Evolutionary conservation across 495 filamentous ascomycete genomes (phyloP).

Genomic region (Neurospora sp.): DNA sequence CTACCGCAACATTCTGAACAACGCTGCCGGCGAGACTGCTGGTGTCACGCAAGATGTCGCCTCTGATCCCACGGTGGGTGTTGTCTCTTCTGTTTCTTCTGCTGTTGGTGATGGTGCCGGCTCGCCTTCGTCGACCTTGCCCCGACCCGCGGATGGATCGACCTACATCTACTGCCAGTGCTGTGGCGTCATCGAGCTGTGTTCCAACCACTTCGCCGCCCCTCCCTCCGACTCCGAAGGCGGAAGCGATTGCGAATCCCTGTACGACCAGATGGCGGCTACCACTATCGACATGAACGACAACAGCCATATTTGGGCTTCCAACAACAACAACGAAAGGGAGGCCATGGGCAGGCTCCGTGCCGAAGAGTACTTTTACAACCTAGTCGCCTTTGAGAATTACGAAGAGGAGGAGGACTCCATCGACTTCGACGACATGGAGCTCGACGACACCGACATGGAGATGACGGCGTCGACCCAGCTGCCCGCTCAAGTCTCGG

Average conservation of each 20-base stretch:
- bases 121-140: conserved; percentile 14
- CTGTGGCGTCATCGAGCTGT: conserved; percentile 10
- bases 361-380: conserved; percentile 7
- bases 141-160: neutral
- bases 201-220: conserved; percentile 6
- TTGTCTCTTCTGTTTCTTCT: conserved; percentile 18
- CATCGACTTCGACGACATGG: neutral
- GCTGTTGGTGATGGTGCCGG: conserved; percentile 9
- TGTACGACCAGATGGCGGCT: neutral
- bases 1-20: conserved; percentile 84
- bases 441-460: neutral
- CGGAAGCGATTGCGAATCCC: neutral
- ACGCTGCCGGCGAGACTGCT: conserved; percentile 84
- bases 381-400: neutral
- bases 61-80: conserved; percentile 94
- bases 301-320: neutral
- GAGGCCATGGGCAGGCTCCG: neutral
- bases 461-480: neutral
- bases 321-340: neutral
- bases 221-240: neutral
- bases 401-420: conserved; percentile 5
- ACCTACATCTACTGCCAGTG: conserved; percentile 12
- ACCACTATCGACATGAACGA: neutral
- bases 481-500: neutral
- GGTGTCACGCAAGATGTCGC: conserved; percentile 95